Evolutionary conservation across 2,329 filamentous ascomycete genomes (phyloP).

Genomic region (Venturia oleaginea): DNA sequence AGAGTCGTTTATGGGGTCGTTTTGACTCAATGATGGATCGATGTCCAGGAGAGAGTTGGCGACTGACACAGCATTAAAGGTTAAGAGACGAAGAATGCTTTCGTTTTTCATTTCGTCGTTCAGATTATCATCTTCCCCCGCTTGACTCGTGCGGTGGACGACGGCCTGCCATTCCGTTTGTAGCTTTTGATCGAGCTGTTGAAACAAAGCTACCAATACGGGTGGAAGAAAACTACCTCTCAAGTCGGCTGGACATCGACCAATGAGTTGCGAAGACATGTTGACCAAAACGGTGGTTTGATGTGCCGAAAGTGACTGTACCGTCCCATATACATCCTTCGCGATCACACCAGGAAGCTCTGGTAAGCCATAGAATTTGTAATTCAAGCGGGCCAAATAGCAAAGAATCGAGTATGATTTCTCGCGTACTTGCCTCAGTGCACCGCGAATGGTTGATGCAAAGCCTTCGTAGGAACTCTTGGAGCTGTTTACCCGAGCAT

Average conservation of each 20-base stretch:
- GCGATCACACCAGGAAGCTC: constrained; percentile 78
- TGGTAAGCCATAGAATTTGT: constrained; percentile 81
- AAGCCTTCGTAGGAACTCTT: constrained; percentile 87
- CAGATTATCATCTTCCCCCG: constrained; percentile 63
- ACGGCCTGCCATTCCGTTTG: constrained; percentile 78
- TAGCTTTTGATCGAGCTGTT: constrained; percentile 80
- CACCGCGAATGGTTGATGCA: constrained; percentile 83
- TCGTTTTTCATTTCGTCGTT: constrained; percentile 98
- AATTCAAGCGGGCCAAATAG: constrained; percentile 79
- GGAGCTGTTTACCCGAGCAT: constrained; percentile 80
- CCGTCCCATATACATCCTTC: constrained; percentile 73
- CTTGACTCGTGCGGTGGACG: constrained; percentile 40
- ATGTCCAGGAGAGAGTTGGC: constrained; percentile 66
- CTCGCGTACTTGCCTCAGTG: constrained; percentile 82
- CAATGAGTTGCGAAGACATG: constrained; percentile 77
- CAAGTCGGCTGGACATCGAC: constrained; percentile 76
- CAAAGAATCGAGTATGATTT: constrained; percentile 91
- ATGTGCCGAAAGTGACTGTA: constrained; percentile 75
- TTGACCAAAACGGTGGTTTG: constrained; percentile 92
- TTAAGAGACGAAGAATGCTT: constrained; percentile 86
- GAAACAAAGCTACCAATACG: constrained; percentile 71
- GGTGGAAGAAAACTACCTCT: constrained; percentile 76
- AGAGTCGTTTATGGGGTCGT: constrained; percentile 37
- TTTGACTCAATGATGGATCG: constrained; percentile 16
- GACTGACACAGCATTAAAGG: constrained; percentile 85